Evolutionary conservation across 768 basidiomycete genomes (phyloP).

Genomic region (Neoboletus subvelutipes): DNA sequence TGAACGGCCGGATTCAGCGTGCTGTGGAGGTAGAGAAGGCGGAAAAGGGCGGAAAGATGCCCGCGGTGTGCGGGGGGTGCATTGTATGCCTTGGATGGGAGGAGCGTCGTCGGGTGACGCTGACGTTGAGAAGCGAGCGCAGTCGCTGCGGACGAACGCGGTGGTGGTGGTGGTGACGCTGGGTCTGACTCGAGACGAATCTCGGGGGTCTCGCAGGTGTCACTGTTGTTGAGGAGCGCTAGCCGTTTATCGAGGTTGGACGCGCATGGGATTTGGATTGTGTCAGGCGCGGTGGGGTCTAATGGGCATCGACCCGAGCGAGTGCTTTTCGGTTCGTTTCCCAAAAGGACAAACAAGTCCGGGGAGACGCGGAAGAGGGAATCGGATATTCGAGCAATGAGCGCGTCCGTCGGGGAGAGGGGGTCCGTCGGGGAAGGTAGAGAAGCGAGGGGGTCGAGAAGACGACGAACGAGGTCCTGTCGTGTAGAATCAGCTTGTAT

Average conservation of each 20-base stretch:
- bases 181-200: conserved; percentile 37
- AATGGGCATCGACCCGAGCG: conserved; percentile 45
- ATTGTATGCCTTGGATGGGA: conserved; percentile 45
- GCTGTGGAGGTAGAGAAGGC: conserved; percentile 70
- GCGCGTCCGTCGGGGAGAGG: conserved; percentile 43
- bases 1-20: conserved; percentile 69
- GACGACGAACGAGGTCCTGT: conserved; percentile 67
- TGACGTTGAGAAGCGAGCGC: conserved; percentile 26
- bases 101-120: conserved; percentile 42
- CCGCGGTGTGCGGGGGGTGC: conserved; percentile 51
- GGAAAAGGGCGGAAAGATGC: conserved; percentile 63
- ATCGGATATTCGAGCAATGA: conserved; percentile 49
- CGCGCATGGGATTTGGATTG: conserved; percentile 50
- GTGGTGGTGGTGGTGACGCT: not conserved
- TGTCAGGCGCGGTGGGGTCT: conserved; percentile 44
- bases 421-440: conserved; percentile 43
- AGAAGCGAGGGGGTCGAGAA: conserved; percentile 53
- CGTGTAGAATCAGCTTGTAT: conserved; percentile 10
- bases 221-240: conserved; percentile 38
- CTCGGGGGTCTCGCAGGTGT: conserved; percentile 35
- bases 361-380: conserved; percentile 57
- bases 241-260: conserved; percentile 55
- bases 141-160: conserved; percentile 36
- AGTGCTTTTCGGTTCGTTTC: conserved; percentile 48
- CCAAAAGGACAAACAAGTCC: conserved; percentile 48